Conservation (phyloP, 345 rosid genomes). For the Bretschneidera sinensis region DNA sequence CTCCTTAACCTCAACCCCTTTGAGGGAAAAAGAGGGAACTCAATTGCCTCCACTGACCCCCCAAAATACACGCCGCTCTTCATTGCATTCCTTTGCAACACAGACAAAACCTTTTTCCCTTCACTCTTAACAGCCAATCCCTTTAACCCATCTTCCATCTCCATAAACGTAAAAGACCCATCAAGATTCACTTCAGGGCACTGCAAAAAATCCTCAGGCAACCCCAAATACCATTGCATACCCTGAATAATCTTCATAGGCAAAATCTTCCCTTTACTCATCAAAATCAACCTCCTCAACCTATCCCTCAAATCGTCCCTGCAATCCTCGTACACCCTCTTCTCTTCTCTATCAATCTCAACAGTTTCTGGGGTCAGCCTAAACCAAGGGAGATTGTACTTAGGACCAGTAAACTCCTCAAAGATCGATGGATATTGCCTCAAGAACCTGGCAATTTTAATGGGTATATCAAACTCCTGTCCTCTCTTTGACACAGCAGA, state of each 20-base stretch:
- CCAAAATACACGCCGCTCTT: constrained; percentile 37
- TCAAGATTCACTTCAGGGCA: constrained; percentile 34
- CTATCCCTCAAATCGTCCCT: constrained; percentile 51
- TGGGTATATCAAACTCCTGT: constrained; percentile 52
- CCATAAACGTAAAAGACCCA: constrained; percentile 54
- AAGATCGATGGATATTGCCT: constrained; percentile 73
- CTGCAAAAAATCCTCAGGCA: constrained; percentile 56
- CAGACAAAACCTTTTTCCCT: constrained; percentile 39
- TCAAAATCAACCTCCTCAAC: constrained; percentile 57
- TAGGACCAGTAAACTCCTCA: constrained; percentile 72
- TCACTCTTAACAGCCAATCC: constrained; percentile 48
- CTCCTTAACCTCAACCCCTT: constrained; percentile 69
- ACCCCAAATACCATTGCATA: constrained; percentile 82
- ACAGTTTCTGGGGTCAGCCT: constrained; percentile 65
- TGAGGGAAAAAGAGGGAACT: constrained; percentile 75
- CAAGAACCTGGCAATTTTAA: constrained; percentile 62
- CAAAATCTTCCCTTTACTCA: constrained; percentile 63
- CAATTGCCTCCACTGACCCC: constrained; percentile 38
- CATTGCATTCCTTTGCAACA: constrained; percentile 58
- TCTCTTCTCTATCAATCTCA: constrained; percentile 59
- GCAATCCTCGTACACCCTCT: constrained; percentile 33
- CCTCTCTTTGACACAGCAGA: constrained; percentile 75
- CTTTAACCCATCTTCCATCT: constrained; percentile 63
- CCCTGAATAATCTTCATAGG: constrained; percentile 76
- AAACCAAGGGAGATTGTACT: constrained; percentile 83